Evolutionary conservation across 1,284 basidiomycete genomes (phyloP).

Genomic region (Sanghuangporus weigelae): DNA sequence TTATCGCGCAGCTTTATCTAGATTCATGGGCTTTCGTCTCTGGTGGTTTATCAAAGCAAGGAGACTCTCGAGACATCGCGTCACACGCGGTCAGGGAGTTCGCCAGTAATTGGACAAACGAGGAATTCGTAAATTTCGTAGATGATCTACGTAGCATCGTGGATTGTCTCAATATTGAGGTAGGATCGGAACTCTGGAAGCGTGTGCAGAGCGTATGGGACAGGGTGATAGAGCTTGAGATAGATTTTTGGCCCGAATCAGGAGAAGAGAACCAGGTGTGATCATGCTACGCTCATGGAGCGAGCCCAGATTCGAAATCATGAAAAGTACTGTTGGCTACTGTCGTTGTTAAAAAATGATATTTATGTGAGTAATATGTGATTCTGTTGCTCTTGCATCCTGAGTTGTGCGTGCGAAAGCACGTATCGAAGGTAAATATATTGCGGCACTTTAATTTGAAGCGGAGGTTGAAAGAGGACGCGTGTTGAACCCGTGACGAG

Average conservation of each 20-base stretch:
- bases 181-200: conserved; percentile 34
- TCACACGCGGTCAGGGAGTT: conserved; percentile 42
- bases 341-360: no score
- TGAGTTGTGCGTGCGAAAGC: no score
- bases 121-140: conserved; percentile 60
- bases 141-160: conserved; percentile 48
- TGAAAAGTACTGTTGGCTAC: no score
- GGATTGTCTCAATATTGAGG: conserved; percentile 40
- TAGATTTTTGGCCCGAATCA: conserved; percentile 50
- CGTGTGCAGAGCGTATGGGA: conserved; percentile 52
- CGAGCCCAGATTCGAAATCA: no score
- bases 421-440: no score
- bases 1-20: conserved; percentile 41
- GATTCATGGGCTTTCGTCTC: conserved; percentile 51
- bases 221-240: conserved; percentile 54
- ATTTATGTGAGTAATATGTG: no score
- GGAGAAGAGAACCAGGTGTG: conserved; percentile 21
- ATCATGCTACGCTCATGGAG: not conserved
- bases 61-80: conserved; percentile 19
- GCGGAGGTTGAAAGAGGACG: no score
- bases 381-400: no score
- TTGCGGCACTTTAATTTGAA: no score
- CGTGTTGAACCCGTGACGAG: no score
- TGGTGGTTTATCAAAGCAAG: not conserved
- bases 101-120: conserved; percentile 61